Conservation (phyloP, 177 flowering plant species). For the Vitis hybrid region DNA sequence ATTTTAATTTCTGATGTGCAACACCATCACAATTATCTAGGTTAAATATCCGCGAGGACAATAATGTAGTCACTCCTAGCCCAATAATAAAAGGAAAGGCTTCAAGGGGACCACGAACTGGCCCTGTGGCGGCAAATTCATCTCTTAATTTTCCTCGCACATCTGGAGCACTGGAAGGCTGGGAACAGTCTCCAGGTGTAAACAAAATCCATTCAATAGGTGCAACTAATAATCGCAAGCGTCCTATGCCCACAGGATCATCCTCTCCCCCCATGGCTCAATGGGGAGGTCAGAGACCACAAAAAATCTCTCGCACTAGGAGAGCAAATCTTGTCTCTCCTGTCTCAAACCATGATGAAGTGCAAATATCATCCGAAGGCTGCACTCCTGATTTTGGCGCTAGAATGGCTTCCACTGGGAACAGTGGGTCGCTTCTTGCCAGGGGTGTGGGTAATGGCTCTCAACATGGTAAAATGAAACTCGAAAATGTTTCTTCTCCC, state of each 20-base stretch:
- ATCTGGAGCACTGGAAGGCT: conserved; percentile 56
- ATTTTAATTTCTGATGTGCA: conserved; percentile 3
- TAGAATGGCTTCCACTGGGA: conserved; percentile 40
- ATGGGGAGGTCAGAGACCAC: conserved; percentile 90
- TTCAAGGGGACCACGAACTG: conserved; percentile 68
- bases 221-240: conserved; percentile 62
- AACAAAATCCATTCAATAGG: conserved; percentile 48
- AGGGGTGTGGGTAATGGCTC: conserved; percentile 36
- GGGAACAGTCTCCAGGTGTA: conserved; percentile 56
- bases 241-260: conserved; percentile 63
- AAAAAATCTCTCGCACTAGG: conserved; percentile 74
- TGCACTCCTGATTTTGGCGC: conserved; percentile 55
- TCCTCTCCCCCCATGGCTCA: conserved; percentile 79
- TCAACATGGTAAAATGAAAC: conserved; percentile 53
- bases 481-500: conserved; percentile 64
- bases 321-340: conserved; percentile 81
- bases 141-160: conserved; percentile 57
- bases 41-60: conserved; percentile 49
- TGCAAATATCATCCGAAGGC: conserved; percentile 56
- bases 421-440: conserved; percentile 39
- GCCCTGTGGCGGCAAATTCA: conserved; percentile 49
- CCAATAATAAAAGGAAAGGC: conserved; percentile 69
- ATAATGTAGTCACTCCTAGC: conserved; percentile 38
- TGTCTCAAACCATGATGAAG: conserved; percentile 66
- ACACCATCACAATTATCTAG: conserved; percentile 26